Percentiles rank a stretch among this genome's conserved stretches.
phyloP scores from a whole-genome alignment of 768 basidiomycete genomes.

The Tricholomella constricta region DNA sequence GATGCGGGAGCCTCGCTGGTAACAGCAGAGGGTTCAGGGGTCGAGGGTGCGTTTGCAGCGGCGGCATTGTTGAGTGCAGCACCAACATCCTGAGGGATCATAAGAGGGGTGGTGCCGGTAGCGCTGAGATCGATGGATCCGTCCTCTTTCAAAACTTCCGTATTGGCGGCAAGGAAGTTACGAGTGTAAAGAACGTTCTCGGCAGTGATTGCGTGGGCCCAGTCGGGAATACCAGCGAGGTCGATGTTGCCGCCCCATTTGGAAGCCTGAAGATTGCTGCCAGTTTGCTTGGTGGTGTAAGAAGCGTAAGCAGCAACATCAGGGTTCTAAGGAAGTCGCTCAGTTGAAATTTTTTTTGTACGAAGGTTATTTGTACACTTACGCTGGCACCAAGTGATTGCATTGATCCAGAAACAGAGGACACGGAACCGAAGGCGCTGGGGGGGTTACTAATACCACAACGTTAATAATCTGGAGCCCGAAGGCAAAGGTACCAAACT shows the following conservation, averaged over 20 bases:
- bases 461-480: background rate
- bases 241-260: constrained; percentile 68
- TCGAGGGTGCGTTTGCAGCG: constrained; percentile 24
- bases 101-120: constrained; percentile 46
- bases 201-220: constrained; percentile 49
- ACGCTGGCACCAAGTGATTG: constrained; percentile 46
- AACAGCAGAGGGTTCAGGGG: constrained; percentile 23
- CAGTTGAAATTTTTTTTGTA: background rate
- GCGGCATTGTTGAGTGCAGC: constrained; percentile 42
- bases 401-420: constrained; percentile 59
- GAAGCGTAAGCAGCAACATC: constrained; percentile 56
- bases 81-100: constrained; percentile 62
- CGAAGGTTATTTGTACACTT: constrained; percentile 14
- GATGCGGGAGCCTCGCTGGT: constrained; percentile 27
- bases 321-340: constrained; percentile 43
- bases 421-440: constrained; percentile 43
- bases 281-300: constrained; percentile 50
- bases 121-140: constrained; percentile 53
- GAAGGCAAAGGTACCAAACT: background rate
- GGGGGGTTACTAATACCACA: constrained; percentile 51
- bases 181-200: constrained; percentile 62
- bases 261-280: constrained; percentile 47
- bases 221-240: constrained; percentile 52
- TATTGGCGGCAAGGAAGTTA: constrained; percentile 47
- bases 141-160: constrained; percentile 50